Evolutionary conservation across 768 basidiomycete genomes (phyloP), one percentile per base, ranked within the genome.

Genomic region (Mycena polygramma): DNA sequence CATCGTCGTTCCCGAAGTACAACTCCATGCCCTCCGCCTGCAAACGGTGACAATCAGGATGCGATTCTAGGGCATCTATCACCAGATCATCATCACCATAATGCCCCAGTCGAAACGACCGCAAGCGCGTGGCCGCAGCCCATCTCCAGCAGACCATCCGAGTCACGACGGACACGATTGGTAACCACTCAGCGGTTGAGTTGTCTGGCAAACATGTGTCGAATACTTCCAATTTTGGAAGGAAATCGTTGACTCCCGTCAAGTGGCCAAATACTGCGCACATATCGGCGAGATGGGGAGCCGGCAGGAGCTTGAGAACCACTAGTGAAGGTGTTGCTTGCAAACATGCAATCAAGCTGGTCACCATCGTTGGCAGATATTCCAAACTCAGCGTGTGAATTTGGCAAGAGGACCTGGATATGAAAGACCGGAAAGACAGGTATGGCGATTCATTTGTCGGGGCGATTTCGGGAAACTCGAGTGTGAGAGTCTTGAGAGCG

Each of bases 171-270:
- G 30, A 35, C 30, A 35, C 20, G 15, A 30, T 15, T 7, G 53
- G 20, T 8, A 36, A 20, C 30, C 6, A 48, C 7, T 20, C 30
- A 15, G 20, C 36, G 30, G 15, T 6, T 7, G 6, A 17, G 30
- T 30, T 30, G 30, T 30, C 30, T 7, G 30, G 36, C 17, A 54
- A 35, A 36, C 35, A 17, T 30, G 36, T 15, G 19, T 36, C 17
- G 15, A 60, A 48, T 10, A 37, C 51, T 63, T 64, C 41, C 24
- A 63, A 24, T 19, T 45, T 53, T 11, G 62, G 62, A 11, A 63
- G 62, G 26, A 63, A 63, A 54, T 63, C 43, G 7, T 39, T 2
- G 17, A 20, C 3, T 26, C 49, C 26, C 0, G 53, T 46, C 7
- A 54, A 17, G 13, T 55, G 52, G 11, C 41, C 7, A 19, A 54